Evolutionary conservation across 805 yeast species (phyloP).

Genomic region (Saturnispora hagleri): DNA sequence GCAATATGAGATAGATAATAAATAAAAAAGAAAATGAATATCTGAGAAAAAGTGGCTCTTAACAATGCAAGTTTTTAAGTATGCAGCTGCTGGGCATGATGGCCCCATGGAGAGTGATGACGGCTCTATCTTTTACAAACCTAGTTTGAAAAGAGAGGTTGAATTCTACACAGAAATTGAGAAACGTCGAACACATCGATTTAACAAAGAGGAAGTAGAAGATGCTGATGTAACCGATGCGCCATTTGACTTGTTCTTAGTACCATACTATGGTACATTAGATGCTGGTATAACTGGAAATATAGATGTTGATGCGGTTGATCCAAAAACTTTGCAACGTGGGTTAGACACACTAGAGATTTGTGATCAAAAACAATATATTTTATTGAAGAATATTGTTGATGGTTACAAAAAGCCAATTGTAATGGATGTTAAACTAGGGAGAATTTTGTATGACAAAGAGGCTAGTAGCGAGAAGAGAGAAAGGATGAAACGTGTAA

Average conservation of each 20-base stretch:
- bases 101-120: constrained; percentile 59
- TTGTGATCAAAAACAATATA: constrained; percentile 26
- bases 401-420: constrained; percentile 57
- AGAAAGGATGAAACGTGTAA: constrained; percentile 51
- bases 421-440: constrained; percentile 78
- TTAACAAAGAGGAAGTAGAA: constrained; percentile 11
- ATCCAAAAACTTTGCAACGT: constrained; percentile 15
- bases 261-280: constrained; percentile 38
- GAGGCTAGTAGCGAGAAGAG: constrained; percentile 49
- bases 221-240: neutral
- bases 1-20: too few relatives aligned
- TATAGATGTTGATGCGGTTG: constrained; percentile 14
- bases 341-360: constrained; percentile 11
- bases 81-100: constrained; percentile 90
- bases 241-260: constrained; percentile 10
- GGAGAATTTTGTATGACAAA: constrained; percentile 60
- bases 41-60: neutral
- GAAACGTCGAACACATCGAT: neutral
- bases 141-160: constrained; percentile 53
- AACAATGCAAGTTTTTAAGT: constrained; percentile 31
- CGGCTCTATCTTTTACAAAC: constrained; percentile 68
- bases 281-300: constrained; percentile 17
- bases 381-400: constrained; percentile 67
- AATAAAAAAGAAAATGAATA: too few relatives aligned
- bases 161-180: constrained; percentile 53